Evolutionary conservation across 371 early-diverging fungal species (phyloP), one percentile per base, ranked within the genome.

Genomic region (Sporodiniella umbellata): DNA sequence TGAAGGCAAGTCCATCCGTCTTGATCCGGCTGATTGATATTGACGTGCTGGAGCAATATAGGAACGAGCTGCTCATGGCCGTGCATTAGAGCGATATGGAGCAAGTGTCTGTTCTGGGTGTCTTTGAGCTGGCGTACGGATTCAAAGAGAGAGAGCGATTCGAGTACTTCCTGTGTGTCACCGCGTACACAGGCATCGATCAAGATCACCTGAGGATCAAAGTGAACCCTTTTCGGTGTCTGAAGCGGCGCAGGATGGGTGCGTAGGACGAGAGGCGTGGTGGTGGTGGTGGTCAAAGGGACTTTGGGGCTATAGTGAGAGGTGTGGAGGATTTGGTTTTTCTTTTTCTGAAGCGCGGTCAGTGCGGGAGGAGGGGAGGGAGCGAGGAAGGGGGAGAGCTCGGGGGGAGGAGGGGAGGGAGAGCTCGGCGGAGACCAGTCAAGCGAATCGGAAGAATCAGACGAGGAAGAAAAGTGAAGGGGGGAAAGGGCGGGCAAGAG

Each of bases 1-100:
- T 75, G 76, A 40, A 70, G 54, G 25, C 70, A 66, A 3, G 76
- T 72, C 72, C 76, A 72, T n/a, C 74, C 75, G 54, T 72, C 68
- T 26, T 56, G 56, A 35, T 75, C 76, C 15, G 47, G 43, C 39
- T 60, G 60, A 33, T 72, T 70, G 17, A 75, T 51, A 47, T 75
- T 61, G 2, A 74, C 42, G 14, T 59, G 58, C n/a, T 42, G 51
- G 11, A 40, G 15, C 15, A 75, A 42, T n/a, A 37, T 63, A 10
- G 48, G 24, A 0, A 60, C 62, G 22, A 75, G 31, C n/a, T 67
- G 33, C 25, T 60, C 59, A 17, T 70, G 65, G n/a, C 68, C 64
- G 33, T 68, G 60, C 50, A 75, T 42, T n/a, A 72, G 35, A 3
- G 76, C 68, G 21, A 72, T 48, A 35, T 72, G 72, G 10, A 75